Conservation (phyloP, 768 basidiomycete genomes). For the Hygrocybe punicea region DNA sequence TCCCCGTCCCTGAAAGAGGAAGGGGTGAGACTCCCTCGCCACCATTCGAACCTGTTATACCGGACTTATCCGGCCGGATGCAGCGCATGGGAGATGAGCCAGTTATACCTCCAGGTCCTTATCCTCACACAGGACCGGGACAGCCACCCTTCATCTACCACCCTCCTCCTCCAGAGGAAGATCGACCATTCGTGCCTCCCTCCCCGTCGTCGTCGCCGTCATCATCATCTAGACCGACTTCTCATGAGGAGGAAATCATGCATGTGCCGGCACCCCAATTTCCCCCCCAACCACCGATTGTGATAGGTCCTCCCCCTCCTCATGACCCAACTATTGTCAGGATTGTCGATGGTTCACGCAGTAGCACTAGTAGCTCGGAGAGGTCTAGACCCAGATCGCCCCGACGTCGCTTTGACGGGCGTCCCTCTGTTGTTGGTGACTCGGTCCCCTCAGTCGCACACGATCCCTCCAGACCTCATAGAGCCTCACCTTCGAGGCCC, state of each 20-base stretch:
- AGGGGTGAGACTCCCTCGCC: conserved; percentile 11
- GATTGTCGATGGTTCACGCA: background rate
- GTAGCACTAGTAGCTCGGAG: background rate
- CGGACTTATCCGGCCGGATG: conserved; percentile 9
- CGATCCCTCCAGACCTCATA: too few relatives aligned
- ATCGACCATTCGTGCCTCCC: too few relatives aligned
- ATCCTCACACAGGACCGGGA: background rate
- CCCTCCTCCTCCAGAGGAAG: background rate
- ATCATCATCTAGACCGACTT: too few relatives aligned
- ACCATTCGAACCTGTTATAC: conserved; percentile 37
- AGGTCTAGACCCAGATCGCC: too few relatives aligned
- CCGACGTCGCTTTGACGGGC: too few relatives aligned
- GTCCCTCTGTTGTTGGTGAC: too few relatives aligned
- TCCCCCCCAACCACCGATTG: background rate
- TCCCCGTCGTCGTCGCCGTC: too few relatives aligned
- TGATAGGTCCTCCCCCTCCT: background rate
- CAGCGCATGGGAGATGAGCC: background rate
- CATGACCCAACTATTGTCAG: background rate
- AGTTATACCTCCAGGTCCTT: background rate
- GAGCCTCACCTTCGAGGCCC: background rate
- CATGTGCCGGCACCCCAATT: too few relatives aligned
- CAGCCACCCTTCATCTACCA: background rate
- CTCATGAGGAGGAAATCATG: too few relatives aligned
- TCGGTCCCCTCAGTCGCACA: too few relatives aligned
- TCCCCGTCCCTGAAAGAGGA: background rate